A percentile compares a stretch with the other conserved stretches of the same genome.
These are phyloP conservation scores for Botrytis aclada DNA, from an alignment of 2,329 filamentous ascomycete species.

Conservation along the genomic window DNA sequence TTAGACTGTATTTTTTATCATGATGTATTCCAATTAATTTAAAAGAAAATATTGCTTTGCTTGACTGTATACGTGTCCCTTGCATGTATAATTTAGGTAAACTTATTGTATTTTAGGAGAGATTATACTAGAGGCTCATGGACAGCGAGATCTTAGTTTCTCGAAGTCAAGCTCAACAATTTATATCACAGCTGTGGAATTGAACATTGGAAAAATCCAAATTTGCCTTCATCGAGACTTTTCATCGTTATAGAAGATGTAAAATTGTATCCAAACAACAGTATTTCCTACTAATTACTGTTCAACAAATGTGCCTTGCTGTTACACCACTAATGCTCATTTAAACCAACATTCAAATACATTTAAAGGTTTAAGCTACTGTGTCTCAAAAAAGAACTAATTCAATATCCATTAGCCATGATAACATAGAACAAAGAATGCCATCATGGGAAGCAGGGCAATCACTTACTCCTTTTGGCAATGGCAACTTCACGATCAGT, in stretches of 20 bases:
- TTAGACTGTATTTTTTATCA: no score
- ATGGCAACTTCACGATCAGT: background rate
- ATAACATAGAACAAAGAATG: background rate
- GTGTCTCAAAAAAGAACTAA: background rate
- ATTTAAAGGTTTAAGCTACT: background rate
- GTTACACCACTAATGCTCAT: background rate
- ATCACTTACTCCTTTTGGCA: background rate
- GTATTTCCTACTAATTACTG: background rate
- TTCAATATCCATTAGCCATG: background rate
- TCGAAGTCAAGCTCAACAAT: background rate
- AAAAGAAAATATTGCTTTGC: background rate
- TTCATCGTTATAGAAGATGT: background rate
- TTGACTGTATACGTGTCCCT: background rate
- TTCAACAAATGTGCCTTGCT: background rate
- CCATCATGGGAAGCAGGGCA: background rate
- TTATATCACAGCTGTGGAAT: background rate
- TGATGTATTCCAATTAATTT: background rate
- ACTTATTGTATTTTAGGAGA: accelerated
- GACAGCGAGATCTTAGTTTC: background rate
- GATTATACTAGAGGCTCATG: background rate
- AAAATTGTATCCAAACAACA: background rate
- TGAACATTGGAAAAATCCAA: background rate
- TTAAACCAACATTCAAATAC: background rate
- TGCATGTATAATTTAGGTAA: background rate
- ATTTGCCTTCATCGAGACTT: background rate